Evolutionary conservation across 2,329 filamentous ascomycete species (phyloP).

Genomic region (Sclerotinia spermophila): DNA sequence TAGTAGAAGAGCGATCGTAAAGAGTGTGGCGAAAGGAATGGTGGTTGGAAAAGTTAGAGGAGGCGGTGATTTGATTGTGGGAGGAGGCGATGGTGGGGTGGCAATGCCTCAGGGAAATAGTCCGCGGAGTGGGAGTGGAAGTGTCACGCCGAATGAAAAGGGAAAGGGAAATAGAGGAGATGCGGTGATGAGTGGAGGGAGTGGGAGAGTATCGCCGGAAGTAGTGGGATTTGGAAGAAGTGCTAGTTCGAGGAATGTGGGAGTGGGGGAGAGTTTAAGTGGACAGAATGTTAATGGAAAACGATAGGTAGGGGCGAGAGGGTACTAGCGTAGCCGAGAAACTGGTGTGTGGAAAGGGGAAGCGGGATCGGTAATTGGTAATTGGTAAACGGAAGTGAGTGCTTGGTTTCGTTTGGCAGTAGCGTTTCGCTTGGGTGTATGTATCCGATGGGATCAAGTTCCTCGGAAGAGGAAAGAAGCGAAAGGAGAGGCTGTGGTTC

Average conservation of each 20-base stretch:
- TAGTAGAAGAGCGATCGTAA: constrained; percentile 82
- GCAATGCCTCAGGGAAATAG: neutral
- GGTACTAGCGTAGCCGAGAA: too few species aligned
- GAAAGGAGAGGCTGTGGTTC: too few species aligned
- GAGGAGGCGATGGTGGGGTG: constrained; percentile 47
- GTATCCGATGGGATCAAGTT: neutral
- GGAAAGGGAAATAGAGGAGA: constrained; percentile 25
- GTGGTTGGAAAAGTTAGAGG: constrained; percentile 75
- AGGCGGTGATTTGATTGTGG: constrained; percentile 70
- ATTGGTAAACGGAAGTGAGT: too few species aligned
- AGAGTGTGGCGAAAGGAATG: constrained; percentile 96
- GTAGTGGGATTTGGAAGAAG: constrained; percentile 29
- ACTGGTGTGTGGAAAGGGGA: too few species aligned
- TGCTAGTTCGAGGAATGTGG: constrained; percentile 24
- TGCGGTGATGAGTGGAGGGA: constrained; percentile 26
- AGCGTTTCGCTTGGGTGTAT: neutral
- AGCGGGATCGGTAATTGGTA: too few species aligned
- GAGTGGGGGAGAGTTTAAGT: constrained; percentile 28
- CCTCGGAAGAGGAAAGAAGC: too few species aligned
- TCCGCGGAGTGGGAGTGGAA: constrained; percentile 25
- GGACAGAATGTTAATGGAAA: constrained; percentile 24
- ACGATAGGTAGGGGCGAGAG: neutral
- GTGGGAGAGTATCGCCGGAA: constrained; percentile 20
- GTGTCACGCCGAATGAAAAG: constrained; percentile 25
- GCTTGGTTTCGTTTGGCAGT: neutral